Base-by-base conservation (phyloP, 2,329 filamentous ascomycete genomes). In the Monosporascus sp. region DNA sequence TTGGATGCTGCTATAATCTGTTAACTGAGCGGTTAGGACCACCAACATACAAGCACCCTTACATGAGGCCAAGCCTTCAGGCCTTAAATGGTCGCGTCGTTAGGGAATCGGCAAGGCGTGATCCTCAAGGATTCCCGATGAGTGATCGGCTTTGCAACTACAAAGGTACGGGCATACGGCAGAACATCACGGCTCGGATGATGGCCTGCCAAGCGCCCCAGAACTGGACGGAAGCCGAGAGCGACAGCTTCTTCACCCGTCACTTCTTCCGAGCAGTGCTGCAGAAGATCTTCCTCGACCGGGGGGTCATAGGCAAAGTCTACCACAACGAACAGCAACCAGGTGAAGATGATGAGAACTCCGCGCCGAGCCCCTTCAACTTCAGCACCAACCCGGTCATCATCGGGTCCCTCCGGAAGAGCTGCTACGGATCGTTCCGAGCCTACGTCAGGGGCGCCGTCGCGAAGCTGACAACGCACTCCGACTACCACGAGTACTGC, bases 1-100 rank as follows among this genome's bases (percentile, higher is more conserved):
- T 99, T 55, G 94, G 94, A 47, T 99, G 94, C 75, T 99, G 94
- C 77, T 97, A 99, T 78, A 99, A 99, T 64, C 83, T 97, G 6
- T 75, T 97, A 61, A 97, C 93, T 0, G 94, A 97, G 71, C 85
- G 89, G 53, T 81, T 97, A 14, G 89, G 90, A 0, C 89, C 91
- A 2, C 88, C 90, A 18, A 91, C 90, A 0, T 93, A 89, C 75
- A 96, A 97, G 69, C 79, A 90, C 20, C 87, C 90, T 1, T 82
- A 84, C 48, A 79, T 93, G 37, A 86, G 91, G 8, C 87, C 89
- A 3, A 84, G 76, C 49, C 63, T 87, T 67, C 74, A 90, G 56
- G 77, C 83, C 6, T 70, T 86, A 62, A 87, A 87, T 59, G 91
- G 78, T 62, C 84, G 90, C 1, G 78, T 92, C 0, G 75, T 79